These are phyloP conservation scores for Thermoascus crustaceus DNA, from an alignment of 2,329 filamentous ascomycete species.

Conservation along the genomic window DNA sequence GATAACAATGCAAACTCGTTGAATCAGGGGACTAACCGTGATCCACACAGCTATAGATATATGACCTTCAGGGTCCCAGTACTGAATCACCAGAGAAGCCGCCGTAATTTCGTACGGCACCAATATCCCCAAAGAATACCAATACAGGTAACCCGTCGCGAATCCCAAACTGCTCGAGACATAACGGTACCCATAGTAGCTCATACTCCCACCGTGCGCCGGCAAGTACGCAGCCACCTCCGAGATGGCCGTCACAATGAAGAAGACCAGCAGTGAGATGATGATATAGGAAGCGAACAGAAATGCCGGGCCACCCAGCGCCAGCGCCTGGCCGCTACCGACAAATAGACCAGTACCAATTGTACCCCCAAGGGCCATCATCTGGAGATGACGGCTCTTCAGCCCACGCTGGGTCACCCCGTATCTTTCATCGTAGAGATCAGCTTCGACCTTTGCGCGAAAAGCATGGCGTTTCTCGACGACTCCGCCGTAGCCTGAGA, in stretches of 20 bases:
- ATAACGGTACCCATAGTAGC: conserved; percentile 32
- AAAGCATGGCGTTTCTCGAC: background rate
- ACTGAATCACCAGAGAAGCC: conserved; percentile 56
- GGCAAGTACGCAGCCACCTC: conserved; percentile 12
- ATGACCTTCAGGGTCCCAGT: conserved; percentile 45
- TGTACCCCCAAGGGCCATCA: conserved; percentile 52
- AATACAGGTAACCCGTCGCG: conserved; percentile 39
- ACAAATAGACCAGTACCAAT: conserved; percentile 50
- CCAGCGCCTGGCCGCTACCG: conserved; percentile 46
- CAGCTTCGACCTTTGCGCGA: background rate
- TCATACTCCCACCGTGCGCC: conserved; percentile 30
- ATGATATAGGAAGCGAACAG: conserved; percentile 46
- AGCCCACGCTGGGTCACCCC: no score
- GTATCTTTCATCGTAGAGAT: conserved; percentile 7
- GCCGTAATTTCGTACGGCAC: conserved; percentile 56
- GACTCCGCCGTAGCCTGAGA: background rate
- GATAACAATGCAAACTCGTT: no score
- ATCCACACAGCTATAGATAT: conserved; percentile 39
- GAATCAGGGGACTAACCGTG: conserved; percentile 35
- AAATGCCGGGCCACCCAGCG: conserved; percentile 44
- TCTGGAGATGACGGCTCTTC: conserved; percentile 13
- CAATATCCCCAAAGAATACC: conserved; percentile 41
- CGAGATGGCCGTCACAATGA: conserved; percentile 10
- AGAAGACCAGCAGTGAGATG: conserved; percentile 34
- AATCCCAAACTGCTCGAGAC: conserved; percentile 36